Conservation (phyloP, 345 rosid species). For the Viola odorata region DNA sequence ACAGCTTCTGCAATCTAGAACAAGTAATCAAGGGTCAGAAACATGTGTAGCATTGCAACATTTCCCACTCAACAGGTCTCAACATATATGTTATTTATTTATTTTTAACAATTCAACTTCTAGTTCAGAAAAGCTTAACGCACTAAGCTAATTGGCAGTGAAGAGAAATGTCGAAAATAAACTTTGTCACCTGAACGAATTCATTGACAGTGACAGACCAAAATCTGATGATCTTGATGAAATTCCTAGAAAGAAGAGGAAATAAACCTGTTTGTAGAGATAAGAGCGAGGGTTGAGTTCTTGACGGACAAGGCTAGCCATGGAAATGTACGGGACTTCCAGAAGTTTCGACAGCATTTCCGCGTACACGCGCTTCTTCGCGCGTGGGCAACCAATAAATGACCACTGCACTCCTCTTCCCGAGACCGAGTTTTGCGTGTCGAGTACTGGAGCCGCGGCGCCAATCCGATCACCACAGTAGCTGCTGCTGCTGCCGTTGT, state of each 20-base stretch:
- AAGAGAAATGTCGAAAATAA: too few relatives aligned
- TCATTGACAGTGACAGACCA: too few relatives aligned
- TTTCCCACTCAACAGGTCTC: too few relatives aligned
- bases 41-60: not conserved
- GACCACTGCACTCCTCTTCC: slow-evolving; percentile 35
- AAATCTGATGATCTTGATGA: too few relatives aligned
- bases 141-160: too few relatives aligned
- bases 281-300: slow-evolving; percentile 32
- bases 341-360: slow-evolving; percentile 29
- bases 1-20: slow-evolving; percentile 53
- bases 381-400: slow-evolving; percentile 29
- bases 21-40: not conserved
- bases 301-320: slow-evolving; percentile 34
- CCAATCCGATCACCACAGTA: not conserved
- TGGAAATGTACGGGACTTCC: slow-evolving; percentile 32
- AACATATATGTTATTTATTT: too few relatives aligned
- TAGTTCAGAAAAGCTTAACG: too few relatives aligned
- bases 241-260: not conserved
- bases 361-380: slow-evolving; percentile 30
- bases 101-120: not conserved
- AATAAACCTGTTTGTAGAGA: slow-evolving; percentile 25
- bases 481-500: not conserved
- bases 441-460: slow-evolving; percentile 13
- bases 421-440: slow-evolving; percentile 15
- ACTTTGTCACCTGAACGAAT: too few relatives aligned